Evolutionary conservation across 805 yeast species (phyloP), one percentile per base, ranked within the genome.

Genomic region (Yarrowia deformans): DNA sequence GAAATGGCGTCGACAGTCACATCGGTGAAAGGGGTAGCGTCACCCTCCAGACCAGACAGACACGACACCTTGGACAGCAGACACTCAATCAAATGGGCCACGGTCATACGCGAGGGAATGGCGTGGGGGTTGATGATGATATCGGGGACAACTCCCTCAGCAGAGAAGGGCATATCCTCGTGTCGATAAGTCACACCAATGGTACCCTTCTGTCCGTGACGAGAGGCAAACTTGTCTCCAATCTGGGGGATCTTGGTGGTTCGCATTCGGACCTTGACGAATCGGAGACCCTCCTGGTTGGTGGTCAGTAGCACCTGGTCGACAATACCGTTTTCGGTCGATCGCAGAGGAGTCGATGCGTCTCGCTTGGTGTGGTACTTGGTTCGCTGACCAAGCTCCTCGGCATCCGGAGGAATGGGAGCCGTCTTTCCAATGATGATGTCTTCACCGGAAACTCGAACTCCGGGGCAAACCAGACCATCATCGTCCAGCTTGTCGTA

Each of bases 51-150:
- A 77, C 98, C 99, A 60, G 97, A 89, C 74, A 95, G 84, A 1
- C 98, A 88, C 4, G 98, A 93, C 52, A 95, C 98, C 81, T 95
- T 95, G 64, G 97, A 90, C 75, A 95, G 83, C 79, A 95, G 84
- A 90, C 99, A 95, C 84, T 95, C 99, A 81, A 95, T 94, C 84
- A 95, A 89, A 84, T 95, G 98, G 63, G 99, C 99, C 71, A 95
- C 99, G 49, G 99, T 95, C 99, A 95, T 95, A 86, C 99, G 98
- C 70, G 99, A 95, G 74, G 99, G 99, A 86, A 95, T 95, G 78
- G 98, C 99, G 81, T 95, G 99, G 1, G 99, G 99, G 80, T 95
- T 95, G 79, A 95, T 95, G 76, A 95, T 92, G 77, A 95, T 84
- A 82, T 95, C 99, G 8, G 99, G 99, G 46, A 94, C 98, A 78